Evolutionary conservation across 495 filamentous ascomycete genomes (phyloP), one percentile per base, ranked within the genome.

Genomic region (Platismatia glauca): DNA sequence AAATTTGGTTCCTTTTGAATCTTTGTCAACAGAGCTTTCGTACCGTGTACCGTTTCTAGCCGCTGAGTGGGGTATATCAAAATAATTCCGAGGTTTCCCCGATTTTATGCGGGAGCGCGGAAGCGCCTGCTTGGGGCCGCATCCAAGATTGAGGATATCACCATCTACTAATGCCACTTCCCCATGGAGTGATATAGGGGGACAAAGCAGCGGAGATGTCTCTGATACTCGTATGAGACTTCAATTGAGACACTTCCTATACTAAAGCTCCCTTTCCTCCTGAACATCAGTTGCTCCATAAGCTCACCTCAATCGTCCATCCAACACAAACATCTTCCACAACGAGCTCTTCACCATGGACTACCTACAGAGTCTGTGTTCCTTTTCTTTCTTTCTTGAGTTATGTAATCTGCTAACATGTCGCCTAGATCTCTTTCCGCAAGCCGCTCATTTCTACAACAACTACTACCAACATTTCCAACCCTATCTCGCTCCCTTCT

Each of bases 381-480:
- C 41, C 44, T 35, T 12, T 7, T 56, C 15, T 58, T 24, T 48
- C 27, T 64, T 35, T 58, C 46, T 37, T 58, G 41, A 34, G 57
- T 7, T 12, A 7, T n/a, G 22, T 34, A 22, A n/a, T n/a, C 46
- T 39, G 9, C 37, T 44, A 4, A 20, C 13, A 1, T 48, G 16
- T 39, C 27, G 35, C 34, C 38, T 34, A 78, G 76, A 72, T 66
- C 64, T 78, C 64, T 69, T 80, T 59, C 78, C 78, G 9, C 68
- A 74, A 11, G 64, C 72, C 39, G 68, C 69, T 56, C 59, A 73
- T 58, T 65, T 72, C 52, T 71, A 75, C 58, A 61, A 74, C 31
- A 66, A 70, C 61, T 69, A 73, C 39, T 72, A 78, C 67, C 48
- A 77, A 41, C 71, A 73, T 44, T 67, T 73, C 67, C 71, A 70